Evolutionary conservation across 306 rosid species (phyloP), one percentile per base, ranked within the genome.

Genomic region (Cicer pinnatifidum): DNA sequence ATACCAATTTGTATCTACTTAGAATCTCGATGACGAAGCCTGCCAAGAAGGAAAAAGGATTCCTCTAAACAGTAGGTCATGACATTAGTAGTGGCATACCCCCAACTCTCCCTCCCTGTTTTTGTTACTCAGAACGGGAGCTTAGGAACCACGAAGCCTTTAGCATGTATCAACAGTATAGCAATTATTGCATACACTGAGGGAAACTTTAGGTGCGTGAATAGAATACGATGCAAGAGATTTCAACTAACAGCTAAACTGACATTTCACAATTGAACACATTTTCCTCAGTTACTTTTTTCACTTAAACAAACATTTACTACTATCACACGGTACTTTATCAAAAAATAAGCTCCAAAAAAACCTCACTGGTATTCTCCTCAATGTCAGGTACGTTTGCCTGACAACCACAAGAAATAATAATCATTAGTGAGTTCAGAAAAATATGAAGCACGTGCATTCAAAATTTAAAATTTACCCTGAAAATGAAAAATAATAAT

Each of bases 311-410:
- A 23, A 23, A 23, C 3, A 23, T 39, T 47, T 47, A 11, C n/a
- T 62, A 46, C 69, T 39, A 65, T 39, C 48, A 50, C 15, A 45
- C 64, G 7, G 12, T 13, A 16, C 11, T 40, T 64, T 48, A 56
- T 50, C 72, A 1, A 6, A 85, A 77, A 75, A 17, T 15, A 53
- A 12, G 45, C 65, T 33, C 61, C 73, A 78, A 50, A 93, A 96
- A 79, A 85, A 93, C 98, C 97, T 90, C 96, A 86, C 96, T 90
- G 17, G 98, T 79, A 75, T 87, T 93, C 91, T 90, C 88, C 66
- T 84, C 89, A 67, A 92, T 89, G 83, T 90, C 98, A 33, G 98
- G 96, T 57, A 93, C 89, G 84, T 93, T 93, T 54, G 96, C 98
- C 98, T 93, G 85, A 45, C 33, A 81, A 83, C 62, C 51, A 78